phyloP scores from a whole-genome alignment of 441 rosid species.

The Populus hybrid region DNA sequence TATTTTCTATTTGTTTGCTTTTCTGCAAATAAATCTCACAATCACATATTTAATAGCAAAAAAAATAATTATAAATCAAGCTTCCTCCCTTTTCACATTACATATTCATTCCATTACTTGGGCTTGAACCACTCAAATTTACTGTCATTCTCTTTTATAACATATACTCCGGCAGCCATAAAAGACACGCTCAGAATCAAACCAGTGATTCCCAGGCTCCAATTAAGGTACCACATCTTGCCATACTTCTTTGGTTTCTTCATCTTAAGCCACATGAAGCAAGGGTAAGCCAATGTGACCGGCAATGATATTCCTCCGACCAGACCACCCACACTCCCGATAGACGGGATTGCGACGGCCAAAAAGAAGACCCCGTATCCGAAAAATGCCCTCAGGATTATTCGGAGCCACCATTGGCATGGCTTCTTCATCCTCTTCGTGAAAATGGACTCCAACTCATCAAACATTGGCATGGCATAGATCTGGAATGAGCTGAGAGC shows the following conservation, averaged over 20 bases:
- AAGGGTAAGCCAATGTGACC: slow-evolving; percentile 67
- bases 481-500: slow-evolving; percentile 75
- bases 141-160: slow-evolving; percentile 44
- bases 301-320: slow-evolving; percentile 72
- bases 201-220: slow-evolving; percentile 59
- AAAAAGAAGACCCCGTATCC: slow-evolving; percentile 49
- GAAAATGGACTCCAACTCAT: slow-evolving; percentile 57
- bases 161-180: slow-evolving; percentile 50
- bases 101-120: neutral
- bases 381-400: slow-evolving; percentile 40
- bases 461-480: slow-evolving; percentile 76
- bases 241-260: slow-evolving; percentile 48
- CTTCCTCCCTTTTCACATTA: neutral
- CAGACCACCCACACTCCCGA: slow-evolving; percentile 65
- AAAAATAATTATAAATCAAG: neutral
- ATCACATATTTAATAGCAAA: neutral
- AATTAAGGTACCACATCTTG: slow-evolving; percentile 59
- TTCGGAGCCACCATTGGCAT: slow-evolving; percentile 66
- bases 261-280: slow-evolving; percentile 83
- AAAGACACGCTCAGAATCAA: slow-evolving; percentile 38
- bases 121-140: slow-evolving; percentile 68
- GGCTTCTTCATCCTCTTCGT: slow-evolving; percentile 42
- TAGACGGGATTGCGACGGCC: slow-evolving; percentile 62
- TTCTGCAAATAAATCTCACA: neutral
- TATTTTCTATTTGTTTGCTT: neutral